These are phyloP conservation scores for Aureobasidium sp. DNA, from an alignment of 2,329 filamentous ascomycete species.

Conservation along the genomic window DNA sequence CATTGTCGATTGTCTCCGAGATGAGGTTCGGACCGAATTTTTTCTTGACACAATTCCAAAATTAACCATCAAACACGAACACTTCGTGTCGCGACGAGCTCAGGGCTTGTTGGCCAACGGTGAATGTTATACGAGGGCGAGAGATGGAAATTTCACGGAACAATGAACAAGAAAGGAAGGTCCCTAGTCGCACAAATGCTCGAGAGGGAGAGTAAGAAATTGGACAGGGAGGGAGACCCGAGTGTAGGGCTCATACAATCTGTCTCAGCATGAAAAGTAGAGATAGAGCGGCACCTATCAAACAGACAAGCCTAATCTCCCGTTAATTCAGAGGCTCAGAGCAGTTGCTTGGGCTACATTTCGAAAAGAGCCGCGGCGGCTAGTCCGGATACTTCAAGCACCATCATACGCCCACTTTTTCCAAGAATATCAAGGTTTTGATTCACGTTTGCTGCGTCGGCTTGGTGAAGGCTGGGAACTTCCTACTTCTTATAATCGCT, in stretches of 20 bases:
- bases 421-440: slow-evolving; percentile 9
- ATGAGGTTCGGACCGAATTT: slow-evolving; percentile 9
- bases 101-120: not conserved
- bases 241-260: slow-evolving; percentile 4
- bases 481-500: not conserved
- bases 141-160: too few species aligned
- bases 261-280: not conserved
- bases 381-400: slow-evolving; percentile 2
- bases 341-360: not conserved
- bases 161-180: not conserved
- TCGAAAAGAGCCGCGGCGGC: slow-evolving; percentile 1
- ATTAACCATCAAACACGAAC: slow-evolving; percentile 9
- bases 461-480: not conserved
- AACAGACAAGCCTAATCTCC: not conserved
- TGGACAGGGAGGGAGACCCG: not conserved
- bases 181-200: not conserved
- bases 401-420: slow-evolving; percentile 6
- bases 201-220: too few species aligned
- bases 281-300: slow-evolving; percentile 1
- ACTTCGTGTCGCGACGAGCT: not conserved
- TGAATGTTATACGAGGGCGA: not conserved
- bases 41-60: not conserved
- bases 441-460: slow-evolving; percentile 3
- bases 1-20: not conserved
- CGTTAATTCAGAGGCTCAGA: not conserved